Evolutionary conservation across 495 filamentous ascomycete species (phyloP).

Genomic region (Jackrogersella minutella): DNA sequence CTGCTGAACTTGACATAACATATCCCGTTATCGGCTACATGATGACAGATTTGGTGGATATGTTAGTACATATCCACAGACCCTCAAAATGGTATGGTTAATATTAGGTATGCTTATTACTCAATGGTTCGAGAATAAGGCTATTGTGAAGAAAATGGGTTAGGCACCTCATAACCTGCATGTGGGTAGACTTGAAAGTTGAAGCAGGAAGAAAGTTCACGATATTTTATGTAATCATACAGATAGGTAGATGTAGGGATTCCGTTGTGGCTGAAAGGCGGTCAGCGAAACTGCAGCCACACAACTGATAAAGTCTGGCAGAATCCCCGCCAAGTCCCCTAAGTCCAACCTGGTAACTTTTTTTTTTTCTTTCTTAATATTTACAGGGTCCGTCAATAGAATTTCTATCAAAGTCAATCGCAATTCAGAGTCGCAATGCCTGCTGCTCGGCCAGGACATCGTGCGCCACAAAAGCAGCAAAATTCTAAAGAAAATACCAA

Average conservation of each 20-base stretch:
- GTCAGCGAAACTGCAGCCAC: constrained; percentile 22
- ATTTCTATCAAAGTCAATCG: neutral
- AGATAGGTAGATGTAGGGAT: neutral
- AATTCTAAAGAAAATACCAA: constrained; percentile 46
- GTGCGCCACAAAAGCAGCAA: constrained; percentile 32
- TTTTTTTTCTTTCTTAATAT: constrained; percentile 29
- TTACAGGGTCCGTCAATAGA: constrained; percentile 9
- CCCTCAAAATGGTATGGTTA: too few relatives aligned
- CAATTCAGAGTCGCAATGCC: constrained; percentile 21
- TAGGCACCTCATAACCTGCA: too few relatives aligned
- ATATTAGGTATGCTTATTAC: too few relatives aligned
- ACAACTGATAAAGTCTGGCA: constrained; percentile 24
- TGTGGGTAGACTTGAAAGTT: too few relatives aligned
- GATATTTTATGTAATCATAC: too few relatives aligned
- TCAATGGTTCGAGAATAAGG: too few relatives aligned
- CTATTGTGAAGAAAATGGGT: too few relatives aligned
- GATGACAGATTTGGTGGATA: neutral
- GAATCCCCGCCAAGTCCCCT: constrained; percentile 35
- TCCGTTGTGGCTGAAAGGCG: constrained; percentile 18
- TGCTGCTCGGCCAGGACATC: constrained; percentile 14
- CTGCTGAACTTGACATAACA: neutral
- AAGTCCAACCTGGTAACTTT: too few relatives aligned
- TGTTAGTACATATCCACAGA: neutral
- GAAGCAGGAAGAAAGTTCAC: too few relatives aligned
- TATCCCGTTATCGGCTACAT: neutral